Evolutionary conservation across 495 filamentous ascomycete genomes (phyloP), one percentile per base, ranked within the genome.

Genomic region (Podospora comata): DNA sequence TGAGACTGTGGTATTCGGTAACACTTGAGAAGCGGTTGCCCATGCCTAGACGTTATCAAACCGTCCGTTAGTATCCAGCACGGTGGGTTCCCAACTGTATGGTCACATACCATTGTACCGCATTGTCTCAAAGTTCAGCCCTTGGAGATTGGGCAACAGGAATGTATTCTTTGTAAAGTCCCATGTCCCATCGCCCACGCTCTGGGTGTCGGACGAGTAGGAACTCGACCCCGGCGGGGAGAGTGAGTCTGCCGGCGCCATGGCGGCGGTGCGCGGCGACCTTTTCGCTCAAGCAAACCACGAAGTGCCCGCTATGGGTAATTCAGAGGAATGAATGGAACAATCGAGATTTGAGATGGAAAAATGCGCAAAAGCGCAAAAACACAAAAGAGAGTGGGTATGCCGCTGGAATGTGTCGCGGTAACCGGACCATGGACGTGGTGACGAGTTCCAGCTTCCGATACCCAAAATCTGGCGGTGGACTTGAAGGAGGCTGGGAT

Each of bases 111-210:
- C 93, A 88, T 97, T 97, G 79, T 96, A 96, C 79, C 85, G 88
- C 90, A 93, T 97, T n/a, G 93, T 97, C 64, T 90, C 92, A 78
- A 94, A 93, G 78, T 97, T 96, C 18, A 96, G 76, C 2, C 93
- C 93, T 76, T 91, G 84, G 53, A 97, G 79, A 79, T 95, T 95
- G 27, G 93, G 93, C 59, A 97, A 79, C 60, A 97, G 84, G 78
- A 97, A 97, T 9, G 89, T 91, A 79, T 97, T 93, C 77, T 90
- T 87, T 67, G 85, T 81, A 27, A 86, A 85, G 72, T 97, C 92
- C 93, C 93, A 97, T 32, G 93, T 97, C 32, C 93, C 93, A 81
- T 97, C 93, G 67, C 93, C 93, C 19, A 97, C 93, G 70, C 85
- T 86, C 79, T 96, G 82, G 56, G 91, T 94, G 77, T 92, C 85